These are phyloP conservation scores for Starmera quercuum DNA, from an alignment of 805 yeast species.

Conservation along the genomic window DNA sequence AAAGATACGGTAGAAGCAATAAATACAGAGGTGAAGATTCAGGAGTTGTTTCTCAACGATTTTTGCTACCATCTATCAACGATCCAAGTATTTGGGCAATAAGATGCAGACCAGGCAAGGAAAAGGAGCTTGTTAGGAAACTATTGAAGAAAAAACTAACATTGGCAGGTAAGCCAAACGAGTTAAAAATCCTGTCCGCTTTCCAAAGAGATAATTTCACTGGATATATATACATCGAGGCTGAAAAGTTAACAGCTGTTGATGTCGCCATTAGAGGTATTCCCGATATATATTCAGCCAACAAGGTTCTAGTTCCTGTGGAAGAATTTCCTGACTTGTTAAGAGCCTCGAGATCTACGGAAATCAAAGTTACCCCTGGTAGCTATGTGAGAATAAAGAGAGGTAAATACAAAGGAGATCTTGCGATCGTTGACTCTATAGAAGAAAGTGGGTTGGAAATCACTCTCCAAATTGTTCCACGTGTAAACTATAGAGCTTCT, in stretches of 20 bases:
- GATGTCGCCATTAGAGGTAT: conserved; percentile 83
- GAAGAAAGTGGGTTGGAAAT: conserved; percentile 95
- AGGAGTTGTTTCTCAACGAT: conserved; percentile 85
- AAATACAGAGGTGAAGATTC: conserved; percentile 78
- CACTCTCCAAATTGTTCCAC: conserved; percentile 86
- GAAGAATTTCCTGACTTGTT: conserved; percentile 90
- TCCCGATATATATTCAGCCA: conserved; percentile 70
- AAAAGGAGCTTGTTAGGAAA: conserved; percentile 82
- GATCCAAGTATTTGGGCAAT: conserved; percentile 97
- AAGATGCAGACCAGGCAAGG: conserved; percentile 87
- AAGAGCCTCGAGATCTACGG: conserved; percentile 83
- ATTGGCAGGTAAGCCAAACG: conserved; percentile 62
- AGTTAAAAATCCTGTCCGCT: conserved; percentile 80
- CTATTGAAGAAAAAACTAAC: conserved; percentile 78
- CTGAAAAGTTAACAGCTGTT: conserved; percentile 87
- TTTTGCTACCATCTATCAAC: conserved; percentile 89
- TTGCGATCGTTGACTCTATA: conserved; percentile 87
- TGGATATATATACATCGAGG: conserved; percentile 92
- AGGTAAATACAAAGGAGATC: conserved; percentile 87
- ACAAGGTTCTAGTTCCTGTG: conserved; percentile 85
- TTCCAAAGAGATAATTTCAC: conserved; percentile 91
- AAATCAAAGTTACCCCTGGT: conserved; percentile 85
- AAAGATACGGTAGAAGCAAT: conserved; percentile 82
- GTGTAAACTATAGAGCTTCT: conserved; percentile 81
- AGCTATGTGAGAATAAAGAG: conserved; percentile 84